Conservation (phyloP, 345 rosid genomes). For the Chamaenerion angustifolium region DNA sequence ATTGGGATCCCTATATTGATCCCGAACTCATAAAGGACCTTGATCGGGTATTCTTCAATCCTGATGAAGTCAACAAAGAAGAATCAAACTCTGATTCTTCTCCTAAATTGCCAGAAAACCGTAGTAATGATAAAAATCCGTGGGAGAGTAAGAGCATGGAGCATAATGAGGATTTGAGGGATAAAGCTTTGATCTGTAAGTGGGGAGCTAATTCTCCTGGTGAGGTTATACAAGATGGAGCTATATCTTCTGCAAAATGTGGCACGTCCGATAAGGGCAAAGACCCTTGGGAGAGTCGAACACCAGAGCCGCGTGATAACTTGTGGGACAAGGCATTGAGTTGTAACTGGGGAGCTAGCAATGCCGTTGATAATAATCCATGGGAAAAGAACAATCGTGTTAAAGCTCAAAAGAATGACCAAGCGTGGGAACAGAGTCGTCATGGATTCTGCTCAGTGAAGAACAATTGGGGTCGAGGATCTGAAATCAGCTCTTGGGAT, state of each 20-base stretch:
- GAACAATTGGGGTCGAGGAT: constrained; percentile 14
- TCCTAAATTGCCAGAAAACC: constrained; percentile 15
- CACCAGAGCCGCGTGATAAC: constrained; percentile 6
- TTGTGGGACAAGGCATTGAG: constrained; percentile 10
- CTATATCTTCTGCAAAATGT: too few relatives aligned
- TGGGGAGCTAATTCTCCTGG: constrained; percentile 11
- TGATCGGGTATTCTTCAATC: constrained; percentile 40
- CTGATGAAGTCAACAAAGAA: constrained; percentile 14
- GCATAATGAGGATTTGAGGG: constrained; percentile 12
- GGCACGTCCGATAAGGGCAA: neutral
- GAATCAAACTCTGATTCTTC: constrained; percentile 10
- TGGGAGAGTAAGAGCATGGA: constrained; percentile 19
- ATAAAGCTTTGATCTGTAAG: constrained; percentile 16
- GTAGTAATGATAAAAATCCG: constrained; percentile 14
- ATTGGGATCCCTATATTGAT: constrained; percentile 63
- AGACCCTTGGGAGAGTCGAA: constrained; percentile 27
- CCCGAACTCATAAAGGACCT: constrained; percentile 46
- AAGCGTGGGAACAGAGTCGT: constrained; percentile 10
- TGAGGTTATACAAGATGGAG: constrained; percentile 1
- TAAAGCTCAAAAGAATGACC: constrained; percentile 1
- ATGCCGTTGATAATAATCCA: constrained; percentile 14
- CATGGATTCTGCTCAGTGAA: constrained; percentile 5
- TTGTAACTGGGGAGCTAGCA: constrained; percentile 21
- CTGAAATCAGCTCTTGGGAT: constrained; percentile 12
- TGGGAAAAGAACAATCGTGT: constrained; percentile 27